Conservation (phyloP, 2,329 filamentous ascomycete species). For the Pseudogymnoascus sp. region DNA sequence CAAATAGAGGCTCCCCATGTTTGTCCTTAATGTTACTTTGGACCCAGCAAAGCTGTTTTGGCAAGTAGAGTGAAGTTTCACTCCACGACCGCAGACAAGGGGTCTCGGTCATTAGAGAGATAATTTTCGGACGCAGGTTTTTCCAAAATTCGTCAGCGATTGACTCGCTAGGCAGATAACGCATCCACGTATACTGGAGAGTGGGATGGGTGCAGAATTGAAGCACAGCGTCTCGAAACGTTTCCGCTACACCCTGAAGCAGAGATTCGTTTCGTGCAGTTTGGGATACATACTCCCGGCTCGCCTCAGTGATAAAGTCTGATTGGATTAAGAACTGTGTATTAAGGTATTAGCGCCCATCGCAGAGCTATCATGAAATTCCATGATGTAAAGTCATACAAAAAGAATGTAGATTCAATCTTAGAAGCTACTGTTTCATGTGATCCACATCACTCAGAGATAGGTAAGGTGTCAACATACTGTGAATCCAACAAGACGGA, state of each 20-base stretch:
- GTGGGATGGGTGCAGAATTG: conserved; percentile 32
- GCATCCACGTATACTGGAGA: conserved; percentile 38
- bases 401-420: conserved; percentile 37
- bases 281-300: conserved; percentile 32
- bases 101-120: neutral
- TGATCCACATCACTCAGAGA: conserved; percentile 6
- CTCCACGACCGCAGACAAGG: neutral
- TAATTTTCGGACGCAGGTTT: conserved; percentile 11
- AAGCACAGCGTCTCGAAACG: conserved; percentile 32
- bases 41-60: neutral
- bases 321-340: conserved; percentile 40
- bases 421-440: conserved; percentile 35
- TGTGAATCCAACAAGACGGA: conserved; percentile 16
- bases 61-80: neutral
- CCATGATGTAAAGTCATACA: conserved; percentile 35
- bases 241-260: conserved; percentile 28
- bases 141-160: conserved; percentile 25
- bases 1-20: conserved; percentile 12
- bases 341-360: neutral
- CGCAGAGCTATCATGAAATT: neutral
- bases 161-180: conserved; percentile 33
- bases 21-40: neutral
- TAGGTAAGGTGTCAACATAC: conserved; percentile 25
- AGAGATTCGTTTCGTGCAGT: conserved; percentile 34
- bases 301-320: conserved; percentile 41